A percentile compares a stretch with the other conserved stretches of the same genome.
Conservation (phyloP, 1,284 basidiomycete species). For the Mycena sp. region DNA sequence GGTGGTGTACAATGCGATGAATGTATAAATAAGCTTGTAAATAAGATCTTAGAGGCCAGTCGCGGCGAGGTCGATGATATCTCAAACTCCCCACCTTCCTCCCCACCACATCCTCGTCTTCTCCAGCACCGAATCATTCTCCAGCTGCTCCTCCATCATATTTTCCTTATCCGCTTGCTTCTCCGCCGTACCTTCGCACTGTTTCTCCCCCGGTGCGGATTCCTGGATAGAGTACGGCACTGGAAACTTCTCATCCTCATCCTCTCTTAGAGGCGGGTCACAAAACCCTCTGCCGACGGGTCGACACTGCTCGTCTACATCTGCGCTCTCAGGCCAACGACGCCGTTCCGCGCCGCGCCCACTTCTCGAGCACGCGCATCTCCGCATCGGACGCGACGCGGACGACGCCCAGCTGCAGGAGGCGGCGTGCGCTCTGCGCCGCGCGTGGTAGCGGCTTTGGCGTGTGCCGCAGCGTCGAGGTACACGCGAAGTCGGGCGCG, state of each 20-base stretch:
- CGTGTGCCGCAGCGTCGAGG: too few species aligned
- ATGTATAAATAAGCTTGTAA: neutral
- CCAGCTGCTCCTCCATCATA: too few species aligned
- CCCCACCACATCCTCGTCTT: conserved; percentile 14
- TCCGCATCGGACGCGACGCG: conserved; percentile 14
- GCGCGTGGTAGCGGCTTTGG: neutral
- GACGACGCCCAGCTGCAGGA: conserved; percentile 6
- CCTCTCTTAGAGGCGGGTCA: neutral
- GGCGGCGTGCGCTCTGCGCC: conserved; percentile 4
- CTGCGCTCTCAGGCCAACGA: neutral
- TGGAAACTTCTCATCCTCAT: too few species aligned
- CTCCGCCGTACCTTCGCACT: neutral
- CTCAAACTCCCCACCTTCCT: conserved; percentile 6
- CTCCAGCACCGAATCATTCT: neutral
- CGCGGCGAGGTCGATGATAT: too few species aligned
- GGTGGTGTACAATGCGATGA: neutral
- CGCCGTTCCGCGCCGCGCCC: neutral
- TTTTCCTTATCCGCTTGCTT: neutral
- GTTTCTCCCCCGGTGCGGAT: too few species aligned
- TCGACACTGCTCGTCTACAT: too few species aligned
- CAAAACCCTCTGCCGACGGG: neutral
- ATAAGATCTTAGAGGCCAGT: neutral
- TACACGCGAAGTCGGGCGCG: too few species aligned
- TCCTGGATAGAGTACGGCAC: too few species aligned
- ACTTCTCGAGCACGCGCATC: conserved; percentile 16